phyloP scores from a whole-genome alignment of 2,329 filamentous ascomycete species.

The Fusarium robinianum region DNA sequence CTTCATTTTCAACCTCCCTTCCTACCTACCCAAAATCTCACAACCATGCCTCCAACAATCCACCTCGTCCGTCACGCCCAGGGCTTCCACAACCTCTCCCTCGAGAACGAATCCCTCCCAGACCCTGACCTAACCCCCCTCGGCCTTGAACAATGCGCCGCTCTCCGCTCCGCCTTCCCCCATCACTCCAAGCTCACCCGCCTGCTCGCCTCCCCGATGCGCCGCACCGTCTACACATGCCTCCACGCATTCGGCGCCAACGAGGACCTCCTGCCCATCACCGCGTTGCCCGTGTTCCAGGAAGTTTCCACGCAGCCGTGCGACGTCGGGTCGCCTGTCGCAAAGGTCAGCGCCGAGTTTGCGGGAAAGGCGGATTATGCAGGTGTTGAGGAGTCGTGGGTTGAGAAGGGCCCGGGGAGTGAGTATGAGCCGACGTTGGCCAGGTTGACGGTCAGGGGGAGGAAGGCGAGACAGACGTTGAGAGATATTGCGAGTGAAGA shows the following conservation, averaged over 20 bases:
- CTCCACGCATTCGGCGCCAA: slow-evolving; percentile 67
- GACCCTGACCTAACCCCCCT: slow-evolving; percentile 78
- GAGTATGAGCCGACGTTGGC: slow-evolving; percentile 52
- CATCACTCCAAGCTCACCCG: slow-evolving; percentile 67
- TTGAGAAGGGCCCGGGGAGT: slow-evolving; percentile 59
- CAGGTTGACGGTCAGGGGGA: slow-evolving; percentile 64
- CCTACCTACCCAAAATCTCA: not conserved
- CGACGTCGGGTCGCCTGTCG: slow-evolving; percentile 69
- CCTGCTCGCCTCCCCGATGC: slow-evolving; percentile 78
- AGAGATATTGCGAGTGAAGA: slow-evolving; percentile 50
- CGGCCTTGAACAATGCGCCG: slow-evolving; percentile 75
- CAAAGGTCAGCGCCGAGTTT: slow-evolving; percentile 64
- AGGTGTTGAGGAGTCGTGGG: slow-evolving; percentile 70
- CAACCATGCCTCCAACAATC: slow-evolving; percentile 57
- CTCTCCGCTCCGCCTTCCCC: slow-evolving; percentile 66
- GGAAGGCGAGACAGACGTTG: slow-evolving; percentile 63
- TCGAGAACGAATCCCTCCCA: slow-evolving; percentile 70
- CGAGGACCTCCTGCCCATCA: slow-evolving; percentile 50
- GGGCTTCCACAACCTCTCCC: slow-evolving; percentile 78
- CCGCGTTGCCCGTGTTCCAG: slow-evolving; percentile 75
- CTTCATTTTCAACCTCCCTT: not conserved
- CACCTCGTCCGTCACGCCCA: slow-evolving; percentile 75
- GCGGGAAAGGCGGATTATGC: slow-evolving; percentile 64
- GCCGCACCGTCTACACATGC: slow-evolving; percentile 79
- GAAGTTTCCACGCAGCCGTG: slow-evolving; percentile 77